phyloP scores from a whole-genome alignment of 2,329 filamentous ascomycete species.

The Fusarium neocosmosporiellum region DNA sequence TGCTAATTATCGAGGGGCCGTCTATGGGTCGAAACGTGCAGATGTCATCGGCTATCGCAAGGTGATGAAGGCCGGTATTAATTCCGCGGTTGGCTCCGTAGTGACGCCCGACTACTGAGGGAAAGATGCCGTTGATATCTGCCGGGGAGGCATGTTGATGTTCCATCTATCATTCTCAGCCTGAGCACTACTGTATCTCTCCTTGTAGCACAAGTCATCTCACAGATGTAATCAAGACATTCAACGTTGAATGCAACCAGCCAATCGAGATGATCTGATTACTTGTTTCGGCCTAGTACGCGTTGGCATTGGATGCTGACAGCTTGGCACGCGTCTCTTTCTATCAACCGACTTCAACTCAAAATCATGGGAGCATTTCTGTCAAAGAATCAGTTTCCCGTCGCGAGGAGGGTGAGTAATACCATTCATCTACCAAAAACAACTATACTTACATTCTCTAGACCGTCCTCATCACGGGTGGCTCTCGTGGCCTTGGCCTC shows the following conservation, averaged over 20 bases:
- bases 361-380: constrained; percentile 14
- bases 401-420: constrained; percentile 7
- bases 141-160: not conserved
- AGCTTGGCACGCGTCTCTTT: constrained; percentile 1
- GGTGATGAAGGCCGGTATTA: not conserved
- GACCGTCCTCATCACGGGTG: constrained; percentile 29
- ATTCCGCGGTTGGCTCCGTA: not conserved
- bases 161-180: not conserved
- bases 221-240: not conserved
- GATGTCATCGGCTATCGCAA: not conserved
- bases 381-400: constrained; percentile 19
- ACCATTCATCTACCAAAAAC: fast-evolving
- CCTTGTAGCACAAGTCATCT: not conserved
- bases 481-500: constrained; percentile 25
- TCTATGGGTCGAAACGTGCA: not conserved
- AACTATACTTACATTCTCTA: not conserved
- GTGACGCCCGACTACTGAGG: not conserved
- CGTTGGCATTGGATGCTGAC: constrained; percentile 16
- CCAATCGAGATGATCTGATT: not conserved
- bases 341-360: not conserved
- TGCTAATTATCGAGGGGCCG: not conserved
- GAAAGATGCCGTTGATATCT: not conserved
- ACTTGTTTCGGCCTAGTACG: not conserved
- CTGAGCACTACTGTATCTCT: not conserved
- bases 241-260: not conserved